phyloP scores from a whole-genome alignment of 306 rosid genomes.

The cucumber (Cucumis sativus) region Cucumber_9930_V3 NC_026661.2:2857001-2857500 shows the following conservation, averaged over 20 bases:
- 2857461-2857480: slow-evolving; percentile 72
- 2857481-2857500: slow-evolving; percentile 92
- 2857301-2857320: slow-evolving; percentile 12
- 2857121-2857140: slow-evolving; percentile 8
- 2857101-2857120: slow-evolving; percentile 7
- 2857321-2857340: slow-evolving; percentile 37
- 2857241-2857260: slow-evolving; percentile 9
- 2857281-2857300: slow-evolving; percentile 25
- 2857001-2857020: no score
- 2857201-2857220: neutral
- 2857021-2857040: neutral
- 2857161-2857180: slow-evolving; percentile 6
- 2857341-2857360: slow-evolving; percentile 73
- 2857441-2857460: slow-evolving; percentile 80
- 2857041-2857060: neutral
- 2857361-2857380: slow-evolving; percentile 68
- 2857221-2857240: slow-evolving; percentile 1
- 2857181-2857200: slow-evolving; percentile 8
- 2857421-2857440: slow-evolving; percentile 65
- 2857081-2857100: slow-evolving; percentile 5
- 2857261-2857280: slow-evolving; percentile 36
- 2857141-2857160: neutral
- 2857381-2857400: slow-evolving; percentile 92
- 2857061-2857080: neutral
- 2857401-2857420: slow-evolving; percentile 62